A percentile compares a stretch with the other conserved stretches of the same genome.
Evolutionary conservation across 1,139 yeast genomes (phyloP).

Genomic region (Sugiyamaella pinicola): DNA sequence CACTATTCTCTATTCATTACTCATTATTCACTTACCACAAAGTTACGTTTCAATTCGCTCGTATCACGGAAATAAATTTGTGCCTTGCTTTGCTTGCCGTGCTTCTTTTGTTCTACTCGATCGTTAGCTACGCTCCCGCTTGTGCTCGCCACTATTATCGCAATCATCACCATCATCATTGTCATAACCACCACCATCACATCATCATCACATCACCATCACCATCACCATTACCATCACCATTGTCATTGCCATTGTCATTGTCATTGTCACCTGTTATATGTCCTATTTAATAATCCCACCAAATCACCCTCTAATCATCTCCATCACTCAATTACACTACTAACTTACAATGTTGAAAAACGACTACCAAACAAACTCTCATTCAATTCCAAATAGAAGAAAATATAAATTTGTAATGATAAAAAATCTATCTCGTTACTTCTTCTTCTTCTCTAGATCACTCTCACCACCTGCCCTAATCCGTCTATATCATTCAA

Average conservation of each 20-base stretch:
- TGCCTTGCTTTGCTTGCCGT: too few species aligned
- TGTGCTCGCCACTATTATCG: background rate
- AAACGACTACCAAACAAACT: too few species aligned
- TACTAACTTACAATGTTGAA: background rate
- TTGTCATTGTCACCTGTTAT: too few species aligned
- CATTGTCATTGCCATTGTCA: too few species aligned
- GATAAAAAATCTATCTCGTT: too few species aligned
- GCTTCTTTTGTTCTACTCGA: background rate
- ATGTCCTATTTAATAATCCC: too few species aligned
- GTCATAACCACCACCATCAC: background rate
- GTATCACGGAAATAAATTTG: too few species aligned
- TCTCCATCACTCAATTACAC: background rate
- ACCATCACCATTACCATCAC: background rate
- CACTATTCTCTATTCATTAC: background rate
- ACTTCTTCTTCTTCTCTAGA: background rate
- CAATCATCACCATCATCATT: background rate
- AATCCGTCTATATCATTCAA: background rate
- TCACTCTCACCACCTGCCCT: background rate
- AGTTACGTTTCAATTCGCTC: too few species aligned
- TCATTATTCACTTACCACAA: background rate
- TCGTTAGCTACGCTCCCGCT: too few species aligned
- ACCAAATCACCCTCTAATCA: too few species aligned
- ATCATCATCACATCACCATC: background rate
- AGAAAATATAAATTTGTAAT: too few species aligned
- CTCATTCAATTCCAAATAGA: too few species aligned